Conservation (phyloP, 2,329 filamentous ascomycete species). For the Peltaster fructicola region DNA sequence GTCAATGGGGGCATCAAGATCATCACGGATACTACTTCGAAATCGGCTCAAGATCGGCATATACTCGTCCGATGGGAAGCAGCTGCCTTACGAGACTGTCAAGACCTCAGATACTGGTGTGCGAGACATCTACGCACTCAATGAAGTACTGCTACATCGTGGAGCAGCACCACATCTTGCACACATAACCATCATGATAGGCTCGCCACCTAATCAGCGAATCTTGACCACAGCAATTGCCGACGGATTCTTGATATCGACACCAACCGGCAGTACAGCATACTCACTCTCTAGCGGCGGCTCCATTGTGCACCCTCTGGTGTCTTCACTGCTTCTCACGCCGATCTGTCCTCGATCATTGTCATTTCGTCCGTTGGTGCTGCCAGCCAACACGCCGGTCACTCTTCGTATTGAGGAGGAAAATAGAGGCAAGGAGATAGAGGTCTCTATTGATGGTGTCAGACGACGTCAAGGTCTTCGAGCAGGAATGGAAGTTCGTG, state of each 20-base stretch:
- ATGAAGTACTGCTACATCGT: constrained; percentile 86
- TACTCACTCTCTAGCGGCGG: constrained; percentile 90
- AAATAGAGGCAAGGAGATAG: constrained; percentile 31
- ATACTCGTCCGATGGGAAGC: constrained; percentile 49
- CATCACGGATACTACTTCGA: constrained; percentile 67
- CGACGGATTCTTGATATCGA: constrained; percentile 86
- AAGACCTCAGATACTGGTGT: constrained; percentile 15
- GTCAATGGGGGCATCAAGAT: constrained; percentile 56
- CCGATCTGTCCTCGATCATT: constrained; percentile 87
- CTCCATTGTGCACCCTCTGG: constrained; percentile 83
- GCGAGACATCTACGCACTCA: constrained; percentile 56
- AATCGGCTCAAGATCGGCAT: constrained; percentile 77
- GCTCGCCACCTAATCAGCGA: constrained; percentile 38
- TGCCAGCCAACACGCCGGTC: constrained; percentile 73
- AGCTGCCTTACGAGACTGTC: constrained; percentile 20
- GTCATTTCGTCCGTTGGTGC: constrained; percentile 76
- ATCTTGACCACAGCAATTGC: constrained; percentile 88
- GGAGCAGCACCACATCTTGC: constrained; percentile 80
- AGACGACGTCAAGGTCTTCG: constrained; percentile 25
- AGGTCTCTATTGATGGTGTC: constrained; percentile 33
- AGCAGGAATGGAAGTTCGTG: constrained; percentile 52
- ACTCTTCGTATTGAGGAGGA: constrained; percentile 59
- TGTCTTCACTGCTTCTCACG: constrained; percentile 74
- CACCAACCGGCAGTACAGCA: constrained; percentile 85
- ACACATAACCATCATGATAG: constrained; percentile 80